Evolutionary conservation across 306 rosid species (phyloP).

Genomic region (Citrullus mucosospermus): DNA sequence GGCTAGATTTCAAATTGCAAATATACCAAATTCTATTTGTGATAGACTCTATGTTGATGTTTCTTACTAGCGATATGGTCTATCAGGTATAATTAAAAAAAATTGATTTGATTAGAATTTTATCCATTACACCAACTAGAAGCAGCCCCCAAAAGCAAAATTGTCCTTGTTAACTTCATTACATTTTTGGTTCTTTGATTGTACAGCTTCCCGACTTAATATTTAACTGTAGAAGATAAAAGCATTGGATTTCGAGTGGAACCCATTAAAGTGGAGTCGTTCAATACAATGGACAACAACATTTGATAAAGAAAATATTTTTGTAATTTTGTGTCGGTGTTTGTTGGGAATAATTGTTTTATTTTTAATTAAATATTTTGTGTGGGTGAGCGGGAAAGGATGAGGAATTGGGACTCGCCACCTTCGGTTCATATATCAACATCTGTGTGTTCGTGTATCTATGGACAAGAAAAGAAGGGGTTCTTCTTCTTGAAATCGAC

Average conservation of each 20-base stretch:
- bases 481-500: neutral
- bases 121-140: neutral
- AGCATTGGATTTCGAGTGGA: neutral
- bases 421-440: conserved; percentile 1
- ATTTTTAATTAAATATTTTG: neutral
- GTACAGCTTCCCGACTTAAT: neutral
- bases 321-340: conserved; percentile 1
- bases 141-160: neutral
- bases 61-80: too few species aligned
- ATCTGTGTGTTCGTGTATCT: neutral
- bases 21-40: too few species aligned
- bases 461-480: neutral
- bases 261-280: neutral
- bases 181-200: neutral
- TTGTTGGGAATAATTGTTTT: neutral
- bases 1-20: too few species aligned
- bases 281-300: neutral
- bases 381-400: neutral
- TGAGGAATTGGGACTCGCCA: neutral
- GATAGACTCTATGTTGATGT: too few species aligned
- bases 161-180: neutral
- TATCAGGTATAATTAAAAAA: too few species aligned
- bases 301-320: neutral
- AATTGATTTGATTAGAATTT: neutral
- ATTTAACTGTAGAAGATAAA: neutral